phyloP scores from a whole-genome alignment of 768 basidiomycete species.

The Lentinula sp. region DNA sequence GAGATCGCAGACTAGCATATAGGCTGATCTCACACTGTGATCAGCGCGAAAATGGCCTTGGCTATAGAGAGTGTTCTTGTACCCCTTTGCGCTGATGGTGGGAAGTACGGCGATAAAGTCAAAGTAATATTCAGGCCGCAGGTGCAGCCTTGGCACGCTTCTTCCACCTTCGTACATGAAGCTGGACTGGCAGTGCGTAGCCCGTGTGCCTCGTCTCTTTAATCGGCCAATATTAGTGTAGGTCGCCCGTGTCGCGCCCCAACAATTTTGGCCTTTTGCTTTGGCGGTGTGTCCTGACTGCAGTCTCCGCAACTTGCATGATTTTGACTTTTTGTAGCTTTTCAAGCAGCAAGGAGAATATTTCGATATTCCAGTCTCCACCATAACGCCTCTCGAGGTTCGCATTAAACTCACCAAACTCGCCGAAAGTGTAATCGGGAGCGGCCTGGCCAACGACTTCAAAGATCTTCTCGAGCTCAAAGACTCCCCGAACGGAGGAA shows the following conservation, averaged over 20 bases:
- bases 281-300: conserved; percentile 38
- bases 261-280: conserved; percentile 78
- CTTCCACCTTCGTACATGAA: conserved; percentile 76
- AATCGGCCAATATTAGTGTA: conserved; percentile 15
- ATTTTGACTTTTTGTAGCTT: conserved; percentile 38
- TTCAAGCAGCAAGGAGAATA: conserved; percentile 74
- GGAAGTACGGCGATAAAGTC: conserved; percentile 66
- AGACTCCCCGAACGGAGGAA: conserved; percentile 68
- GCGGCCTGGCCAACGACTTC: conserved; percentile 45
- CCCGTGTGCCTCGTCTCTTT: not conserved
- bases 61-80: conserved; percentile 55
- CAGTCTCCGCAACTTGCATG: not conserved
- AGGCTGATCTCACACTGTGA: not conserved
- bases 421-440: conserved; percentile 47
- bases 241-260: conserved; percentile 67
- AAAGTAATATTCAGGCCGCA: conserved; percentile 68
- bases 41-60: conserved; percentile 55
- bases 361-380: conserved; percentile 70
- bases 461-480: conserved; percentile 60
- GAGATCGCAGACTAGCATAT: not conserved
- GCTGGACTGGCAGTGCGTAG: conserved; percentile 67
- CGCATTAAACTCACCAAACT: conserved; percentile 67
- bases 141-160: conserved; percentile 75
- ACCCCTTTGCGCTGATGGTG: conserved; percentile 51
- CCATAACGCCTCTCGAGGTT: conserved; percentile 62